Percentiles rank a stretch among this genome's conserved stretches.
Conservation (phyloP, 1,139 yeast species). For the Diutina sp. region DNA sequence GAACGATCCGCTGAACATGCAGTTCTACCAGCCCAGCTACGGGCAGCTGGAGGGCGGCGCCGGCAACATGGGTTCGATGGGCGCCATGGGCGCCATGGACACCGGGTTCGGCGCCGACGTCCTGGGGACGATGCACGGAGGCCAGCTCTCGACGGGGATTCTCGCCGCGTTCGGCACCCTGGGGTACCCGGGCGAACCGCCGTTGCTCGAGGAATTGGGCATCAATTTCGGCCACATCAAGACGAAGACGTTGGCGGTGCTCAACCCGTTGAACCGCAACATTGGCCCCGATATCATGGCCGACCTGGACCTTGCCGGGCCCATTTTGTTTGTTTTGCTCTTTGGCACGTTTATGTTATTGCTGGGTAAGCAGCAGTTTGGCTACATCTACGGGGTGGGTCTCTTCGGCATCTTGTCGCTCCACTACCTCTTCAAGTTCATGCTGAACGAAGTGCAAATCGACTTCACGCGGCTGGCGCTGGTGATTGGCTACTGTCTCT, state of each 20-base stretch:
- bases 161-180: conserved; percentile 88
- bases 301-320: conserved; percentile 93
- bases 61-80: conserved; percentile 23
- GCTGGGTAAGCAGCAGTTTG: conserved; percentile 91
- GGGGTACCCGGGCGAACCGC: conserved; percentile 92
- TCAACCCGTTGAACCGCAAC: conserved; percentile 55
- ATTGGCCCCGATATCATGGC: conserved; percentile 68
- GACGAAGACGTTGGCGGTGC: conserved; percentile 74
- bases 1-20: conserved; percentile 24
- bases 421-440: conserved; percentile 73
- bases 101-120: conserved; percentile 26
- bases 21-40: conserved; percentile 27
- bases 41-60: conserved; percentile 12
- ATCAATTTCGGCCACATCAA: conserved; percentile 84
- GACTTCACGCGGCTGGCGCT: conserved; percentile 75
- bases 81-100: conserved; percentile 22
- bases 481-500: conserved; percentile 84
- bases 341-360: conserved; percentile 78
- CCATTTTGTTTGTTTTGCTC: conserved; percentile 73
- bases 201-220: conserved; percentile 84
- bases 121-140: conserved; percentile 36
- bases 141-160: conserved; percentile 59
- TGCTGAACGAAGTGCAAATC: conserved; percentile 52
- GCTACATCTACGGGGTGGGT: conserved; percentile 94
- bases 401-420: conserved; percentile 78